Evolutionary conservation across 495 filamentous ascomycete genomes (phyloP), one percentile per base, ranked within the genome.

Genomic region (Glarea lozoyensis): DNA sequence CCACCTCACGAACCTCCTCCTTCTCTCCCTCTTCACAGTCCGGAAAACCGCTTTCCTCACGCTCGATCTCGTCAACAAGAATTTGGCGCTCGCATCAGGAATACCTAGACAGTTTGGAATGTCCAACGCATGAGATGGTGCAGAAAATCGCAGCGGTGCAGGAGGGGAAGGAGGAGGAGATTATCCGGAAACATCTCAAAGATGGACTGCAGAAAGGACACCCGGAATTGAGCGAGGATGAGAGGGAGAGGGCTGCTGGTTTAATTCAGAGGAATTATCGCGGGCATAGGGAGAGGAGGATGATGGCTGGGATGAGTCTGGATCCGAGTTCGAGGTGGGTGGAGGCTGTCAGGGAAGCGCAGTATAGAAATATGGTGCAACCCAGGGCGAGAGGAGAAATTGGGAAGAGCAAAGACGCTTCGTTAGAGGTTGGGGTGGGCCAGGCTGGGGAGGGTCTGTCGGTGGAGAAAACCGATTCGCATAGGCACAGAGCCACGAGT

Each of bases 261-360:
- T 32, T 54, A 10, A 58, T 58, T 7, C 55, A 58, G 35, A 46
- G 55, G 27, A 54, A 46, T 37, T 58, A 58, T 37, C 35, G 55
- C 15, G 55, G 55, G 12, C 49, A 58, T 33, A 18, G 55, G 22
- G 51, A 52, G 17, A 19, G 55, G 31, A 19, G 55, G 17, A 53
- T 54, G 35, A 18, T 58, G 21, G 30, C 20, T 4, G 55, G 55
- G 3, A 44, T 81, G 40, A 70, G 68, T 9, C 50, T 90, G 12
- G 73, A 85, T 57, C 71, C 85, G 7, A 71, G 70, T 3, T 78
- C 77, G 11, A 62, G 86, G 46, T 88, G 84, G 83, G 58, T 73
- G 0, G 79, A 83, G 62, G 76, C 76, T 9, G 59, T 86, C 15
- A 70, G 73, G 51, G 78, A 84, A 58, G 80, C 75, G 2, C 69